These are phyloP conservation scores for Fusarium keratoplasticum DNA, from an alignment of 2,329 filamentous ascomycete species.

Conservation along the genomic window DNA sequence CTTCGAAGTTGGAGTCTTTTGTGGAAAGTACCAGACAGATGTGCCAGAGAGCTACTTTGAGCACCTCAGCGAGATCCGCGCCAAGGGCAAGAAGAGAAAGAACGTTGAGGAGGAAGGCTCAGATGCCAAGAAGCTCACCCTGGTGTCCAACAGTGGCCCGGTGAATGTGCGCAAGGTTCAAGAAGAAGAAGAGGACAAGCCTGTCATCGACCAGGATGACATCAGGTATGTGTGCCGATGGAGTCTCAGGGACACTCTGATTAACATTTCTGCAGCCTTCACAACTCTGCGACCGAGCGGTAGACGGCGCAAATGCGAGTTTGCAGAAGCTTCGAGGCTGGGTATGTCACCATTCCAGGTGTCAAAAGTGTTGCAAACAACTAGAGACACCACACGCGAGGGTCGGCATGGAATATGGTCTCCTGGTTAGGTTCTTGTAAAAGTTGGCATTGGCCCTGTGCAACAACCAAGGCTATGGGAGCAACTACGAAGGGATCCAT, in stretches of 20 bases:
- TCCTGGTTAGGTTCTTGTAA: background rate
- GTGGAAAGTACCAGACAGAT: conserved; percentile 84
- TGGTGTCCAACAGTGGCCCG: conserved; percentile 10
- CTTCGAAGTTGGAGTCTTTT: conserved; percentile 95
- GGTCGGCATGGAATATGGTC: background rate
- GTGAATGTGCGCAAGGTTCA: conserved; percentile 1
- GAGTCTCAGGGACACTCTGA: accelerated
- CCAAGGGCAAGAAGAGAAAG: conserved; percentile 65
- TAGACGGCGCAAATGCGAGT: background rate
- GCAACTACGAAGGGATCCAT: too few species aligned
- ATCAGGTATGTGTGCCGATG: conserved; percentile 12
- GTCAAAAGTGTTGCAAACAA: background rate
- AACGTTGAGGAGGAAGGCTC: conserved; percentile 17
- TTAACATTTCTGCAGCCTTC: conserved; percentile 15
- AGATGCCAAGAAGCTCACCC: conserved; percentile 36
- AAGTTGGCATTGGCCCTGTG: background rate
- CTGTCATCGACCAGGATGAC: conserved; percentile 11
- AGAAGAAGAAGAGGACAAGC: background rate
- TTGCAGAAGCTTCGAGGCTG: background rate
- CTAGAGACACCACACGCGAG: background rate
- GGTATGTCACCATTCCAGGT: background rate
- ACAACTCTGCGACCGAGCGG: conserved; percentile 22
- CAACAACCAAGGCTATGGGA: background rate
- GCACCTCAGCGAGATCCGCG: conserved; percentile 77
- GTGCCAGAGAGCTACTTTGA: conserved; percentile 85